Evolutionary conservation across 306 rosid genomes (phyloP), one percentile per base, ranked within the genome.

Genomic region (Fagus crenata): DNA sequence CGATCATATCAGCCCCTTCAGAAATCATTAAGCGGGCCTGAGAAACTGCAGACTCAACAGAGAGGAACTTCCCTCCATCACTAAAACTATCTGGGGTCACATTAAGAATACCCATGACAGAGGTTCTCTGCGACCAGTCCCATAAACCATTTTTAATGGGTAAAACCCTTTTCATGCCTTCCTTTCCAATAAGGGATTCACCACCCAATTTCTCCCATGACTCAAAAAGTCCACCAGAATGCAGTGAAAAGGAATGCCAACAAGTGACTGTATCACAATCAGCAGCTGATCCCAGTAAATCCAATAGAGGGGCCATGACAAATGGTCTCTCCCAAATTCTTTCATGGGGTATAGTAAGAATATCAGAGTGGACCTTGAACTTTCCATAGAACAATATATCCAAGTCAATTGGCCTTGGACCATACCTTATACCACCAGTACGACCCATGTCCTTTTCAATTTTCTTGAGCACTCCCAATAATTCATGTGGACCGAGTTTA

Each of bases 291-390:
- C 97, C 98, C 65, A 89, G 74, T 75, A 95, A 85, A 85, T 92
- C 98, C 73, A 95, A 77, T 82, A 95, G 49, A 75, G 98, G 98
- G 67, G 97, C 98, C 85, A 95, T 75, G 37, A 95, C 97, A 85
- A 95, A 95, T 0, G 97, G 97, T 67, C 97, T 85, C 71, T 95
- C 99, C 99, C 97, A 90, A 75, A 90, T 92, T 86, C 93, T 88
- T 87, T 92, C 97, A 61, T 95, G 97, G 49, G 99, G 97, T 70
- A 95, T 76, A 0, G 78, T 85, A 71, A 95, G 97, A 70, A 86
- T 78, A 68, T 88, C 87, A 28, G 97, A 92, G 36, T 81, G 80
- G 43, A 92, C 87, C 84, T 82, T 83, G 54, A 69, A 85, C 81
- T 86, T 92, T 71, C 97, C 99, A 67, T 92, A 90, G 77, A 95